Evolutionary conservation across 2,329 filamentous ascomycete species (phyloP), one percentile per base, ranked within the genome.

Genomic region (Diaporthe eres): DNA sequence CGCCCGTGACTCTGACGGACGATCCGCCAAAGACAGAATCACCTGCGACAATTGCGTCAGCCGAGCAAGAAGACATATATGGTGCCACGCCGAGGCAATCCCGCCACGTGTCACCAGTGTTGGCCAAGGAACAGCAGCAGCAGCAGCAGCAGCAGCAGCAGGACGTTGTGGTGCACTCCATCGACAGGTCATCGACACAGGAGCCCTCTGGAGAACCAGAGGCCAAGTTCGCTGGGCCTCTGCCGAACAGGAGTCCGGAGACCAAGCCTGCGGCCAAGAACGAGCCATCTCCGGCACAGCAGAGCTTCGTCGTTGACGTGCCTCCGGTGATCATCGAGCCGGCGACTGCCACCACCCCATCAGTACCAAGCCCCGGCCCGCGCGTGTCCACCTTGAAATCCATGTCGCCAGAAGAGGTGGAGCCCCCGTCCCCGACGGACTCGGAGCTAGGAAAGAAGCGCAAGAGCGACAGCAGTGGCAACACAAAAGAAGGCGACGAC

Each of bases 361-460:
- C 25, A n/a, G 63, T 53, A 55, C 44, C 70, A 9, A 44, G 49
- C 3, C 39, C 73, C 4, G 47, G 76, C 74, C 82, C 79, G 60
- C 79, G 78, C 80, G 15, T 61, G 25, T 34, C 71, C 15, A 47
- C 37, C 4, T n/a, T 47, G 12, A 51, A 57, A 25, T 34, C 68
- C 9, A 31, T 55, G 2, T 44, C 37, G 31, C 58, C 49, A 13
- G 31, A 58, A 19, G 44, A 28, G 9, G 44, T 53, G 12, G 72
- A 67, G 49, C 42, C 74, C 6, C 31, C 63, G 3, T 55, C 65
- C 8, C 42, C 37, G 10, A 49, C 61, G 13, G 76, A 77, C 49
- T 70, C 71, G 17, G 86, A 87, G 74, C 80, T 87, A 7, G 85
- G 86, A 65, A 82, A 13, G 76, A 77, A 61, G 57, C 74, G 37